These are phyloP conservation scores for Alternaria longipes DNA, from an alignment of 2,329 filamentous ascomycete genomes.

Conservation along the genomic window DNA sequence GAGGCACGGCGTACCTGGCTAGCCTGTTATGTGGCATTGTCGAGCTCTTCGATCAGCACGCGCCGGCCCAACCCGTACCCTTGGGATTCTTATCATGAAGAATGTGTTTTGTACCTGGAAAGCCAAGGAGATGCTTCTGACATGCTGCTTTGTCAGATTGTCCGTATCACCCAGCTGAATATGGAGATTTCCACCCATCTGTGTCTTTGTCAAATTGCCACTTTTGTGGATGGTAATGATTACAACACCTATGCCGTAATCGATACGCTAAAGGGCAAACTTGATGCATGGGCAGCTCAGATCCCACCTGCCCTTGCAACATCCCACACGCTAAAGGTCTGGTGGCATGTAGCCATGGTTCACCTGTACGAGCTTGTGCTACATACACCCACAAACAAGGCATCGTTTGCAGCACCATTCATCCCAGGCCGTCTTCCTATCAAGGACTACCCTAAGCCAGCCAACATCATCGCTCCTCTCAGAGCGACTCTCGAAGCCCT, in stretches of 20 bases:
- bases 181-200: conserved; percentile 34
- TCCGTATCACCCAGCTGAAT: conserved; percentile 31
- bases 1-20: conserved; percentile 44
- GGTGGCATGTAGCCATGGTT: conserved; percentile 37
- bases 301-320: conserved; percentile 31
- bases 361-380: conserved; percentile 33
- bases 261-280: conserved; percentile 25
- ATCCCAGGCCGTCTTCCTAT: conserved; percentile 37
- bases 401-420: conserved; percentile 38
- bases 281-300: conserved; percentile 36
- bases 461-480: conserved; percentile 28
- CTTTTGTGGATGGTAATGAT: conserved; percentile 34
- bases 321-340: conserved; percentile 35
- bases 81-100: conserved; percentile 35
- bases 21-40: conserved; percentile 37
- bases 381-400: conserved; percentile 40
- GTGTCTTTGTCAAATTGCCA: conserved; percentile 29
- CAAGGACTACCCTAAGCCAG: conserved; percentile 38
- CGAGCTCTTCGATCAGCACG: conserved; percentile 29
- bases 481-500: conserved; percentile 24
- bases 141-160: conserved; percentile 37
- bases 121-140: conserved; percentile 28
- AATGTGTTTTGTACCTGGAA: conserved; percentile 32
- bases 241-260: conserved; percentile 28
- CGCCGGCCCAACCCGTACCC: conserved; percentile 34